Conservation (phyloP, 2,329 filamentous ascomycete genomes). For the Hypoxylon sp. region DNA sequence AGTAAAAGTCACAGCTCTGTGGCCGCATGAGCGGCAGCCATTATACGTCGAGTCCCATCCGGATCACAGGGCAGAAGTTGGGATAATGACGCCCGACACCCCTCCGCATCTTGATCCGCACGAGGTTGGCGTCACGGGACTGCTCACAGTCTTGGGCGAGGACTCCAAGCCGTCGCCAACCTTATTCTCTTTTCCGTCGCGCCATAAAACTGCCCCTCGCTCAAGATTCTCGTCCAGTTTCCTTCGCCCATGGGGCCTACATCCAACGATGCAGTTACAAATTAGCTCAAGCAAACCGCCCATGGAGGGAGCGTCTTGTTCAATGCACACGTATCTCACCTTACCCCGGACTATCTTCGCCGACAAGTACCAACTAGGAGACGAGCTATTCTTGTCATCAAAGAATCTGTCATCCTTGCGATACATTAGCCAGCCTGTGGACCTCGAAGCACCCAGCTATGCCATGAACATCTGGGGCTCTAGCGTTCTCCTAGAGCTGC, state of each 20-base stretch:
- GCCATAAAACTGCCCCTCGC: slow-evolving; percentile 73
- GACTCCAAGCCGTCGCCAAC: slow-evolving; percentile 78
- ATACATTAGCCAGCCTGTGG: slow-evolving; percentile 79
- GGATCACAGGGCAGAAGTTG: slow-evolving; percentile 78
- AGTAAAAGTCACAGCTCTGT: slow-evolving; percentile 74
- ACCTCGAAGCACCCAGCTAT: slow-evolving; percentile 92
- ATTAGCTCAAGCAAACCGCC: slow-evolving; percentile 67
- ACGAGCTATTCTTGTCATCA: slow-evolving; percentile 80
- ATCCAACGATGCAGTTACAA: slow-evolving; percentile 80
- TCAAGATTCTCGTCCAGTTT: slow-evolving; percentile 74
- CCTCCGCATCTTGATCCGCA: slow-evolving; percentile 72
- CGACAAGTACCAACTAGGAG: slow-evolving; percentile 86
- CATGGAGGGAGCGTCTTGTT: slow-evolving; percentile 70
- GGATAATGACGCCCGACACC: slow-evolving; percentile 76
- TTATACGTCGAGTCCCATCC: slow-evolving; percentile 57
- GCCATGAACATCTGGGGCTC: slow-evolving; percentile 83
- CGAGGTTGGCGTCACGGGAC: slow-evolving; percentile 82
- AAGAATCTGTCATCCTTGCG: slow-evolving; percentile 80
- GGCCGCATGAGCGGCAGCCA: slow-evolving; percentile 62
- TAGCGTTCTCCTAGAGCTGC: slow-evolving; percentile 79
- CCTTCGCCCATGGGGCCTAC: slow-evolving; percentile 79
- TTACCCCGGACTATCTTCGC: slow-evolving; percentile 85
- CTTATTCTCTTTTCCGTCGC: slow-evolving; percentile 85
- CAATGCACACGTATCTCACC: slow-evolving; percentile 83
- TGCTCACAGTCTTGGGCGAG: slow-evolving; percentile 82